Conservation (phyloP, 805 yeast genomes). For the Millerozyma miso region DNA sequence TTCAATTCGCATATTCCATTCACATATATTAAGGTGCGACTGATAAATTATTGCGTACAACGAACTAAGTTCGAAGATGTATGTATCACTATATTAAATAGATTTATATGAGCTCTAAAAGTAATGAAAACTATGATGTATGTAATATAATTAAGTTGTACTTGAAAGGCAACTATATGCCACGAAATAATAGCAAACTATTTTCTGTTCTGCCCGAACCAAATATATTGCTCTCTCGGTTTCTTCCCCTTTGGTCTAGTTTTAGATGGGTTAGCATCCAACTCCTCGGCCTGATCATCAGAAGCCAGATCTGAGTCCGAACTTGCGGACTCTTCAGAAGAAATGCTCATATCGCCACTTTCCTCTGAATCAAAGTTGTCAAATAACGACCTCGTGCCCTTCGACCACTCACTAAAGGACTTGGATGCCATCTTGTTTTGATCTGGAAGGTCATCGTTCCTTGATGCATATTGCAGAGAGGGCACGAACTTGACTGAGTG, state of each 20-base stretch:
- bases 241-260: conserved; percentile 3
- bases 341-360: conserved; percentile 5
- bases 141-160: neutral
- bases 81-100: neutral
- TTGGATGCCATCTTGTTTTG: neutral
- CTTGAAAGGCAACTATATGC: neutral
- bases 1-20: neutral
- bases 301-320: conserved; percentile 1
- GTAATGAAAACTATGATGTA: neutral
- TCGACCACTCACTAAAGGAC: conserved; percentile 4
- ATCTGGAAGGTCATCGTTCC: neutral
- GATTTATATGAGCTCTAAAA: neutral
- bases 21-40: neutral
- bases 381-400: conserved; percentile 15
- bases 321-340: conserved; percentile 5
- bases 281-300: neutral
- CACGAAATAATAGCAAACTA: conserved; percentile 1
- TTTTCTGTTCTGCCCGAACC: conserved; percentile 37
- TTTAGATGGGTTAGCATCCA: conserved; percentile 3
- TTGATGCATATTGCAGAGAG: conserved; percentile 8
- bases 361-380: conserved; percentile 23
- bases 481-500: conserved; percentile 31
- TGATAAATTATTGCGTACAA: neutral
- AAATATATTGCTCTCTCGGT: conserved; percentile 20
- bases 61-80: neutral